Evolutionary conservation across 1,139 yeast genomes (phyloP), one percentile per base, ranked within the genome.

Genomic region (Saccharomyces hybrid): DNA sequence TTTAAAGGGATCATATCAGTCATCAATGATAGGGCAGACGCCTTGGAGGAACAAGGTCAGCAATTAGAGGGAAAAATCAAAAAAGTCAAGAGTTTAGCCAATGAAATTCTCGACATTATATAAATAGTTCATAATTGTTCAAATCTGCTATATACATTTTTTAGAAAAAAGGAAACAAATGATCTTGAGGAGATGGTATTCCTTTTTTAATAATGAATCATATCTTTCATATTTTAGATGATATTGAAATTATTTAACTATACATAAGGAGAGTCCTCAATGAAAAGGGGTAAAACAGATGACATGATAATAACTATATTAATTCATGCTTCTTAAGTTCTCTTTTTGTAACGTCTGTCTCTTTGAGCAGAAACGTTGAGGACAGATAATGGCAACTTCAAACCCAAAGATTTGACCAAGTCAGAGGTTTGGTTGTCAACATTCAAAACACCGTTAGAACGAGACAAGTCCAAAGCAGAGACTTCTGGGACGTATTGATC

Each of bases 401-500:
- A 90, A 75, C 99, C 99, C 75, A 95, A 85, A 70, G 91, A 74
- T 82, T 90, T 89, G 74, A 95, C 93, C 80, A 95, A 85, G 75
- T 88, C 96, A 76, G 95, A 91, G 73, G 99, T 93, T 81, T 91
- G 97, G 76, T 88, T 83, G 79, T 95, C 99, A 76, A 95, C 96
- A 80, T 89, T 95, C 78, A 95, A 88, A 76, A 88, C 95, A 77
- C 91, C 91, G 80, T 89, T 89, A 77, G 90, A 84, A 88, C 89
- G 91, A 70, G 96, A 85, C 77, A 91, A 87, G 83, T 91, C 98
- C 78, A 95, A 88, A 77, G 99, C 99, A 76, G 99, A 95, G 75
- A 91, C 96, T 78, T 91, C 98, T 81, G 99, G 99, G 74, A 95
- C 99, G 81, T 91, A 95, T 84, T 95, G 99, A 81, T 95, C 99